Base-by-base conservation (phyloP, 768 basidiomycete genomes). In the Xerocomellus intermedius region DNA sequence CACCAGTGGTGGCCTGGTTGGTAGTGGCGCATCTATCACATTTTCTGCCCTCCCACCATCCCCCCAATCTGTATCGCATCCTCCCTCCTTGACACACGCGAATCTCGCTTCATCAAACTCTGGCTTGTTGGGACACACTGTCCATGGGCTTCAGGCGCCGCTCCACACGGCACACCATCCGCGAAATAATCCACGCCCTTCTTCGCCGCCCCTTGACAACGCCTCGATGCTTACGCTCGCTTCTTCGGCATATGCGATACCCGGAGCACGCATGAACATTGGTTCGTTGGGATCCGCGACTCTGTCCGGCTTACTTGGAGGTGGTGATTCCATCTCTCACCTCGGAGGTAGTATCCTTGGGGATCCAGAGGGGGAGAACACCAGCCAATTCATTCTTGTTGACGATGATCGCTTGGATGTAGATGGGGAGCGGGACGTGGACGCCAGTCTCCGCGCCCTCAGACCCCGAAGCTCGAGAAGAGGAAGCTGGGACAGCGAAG, bases 151-250 rank as follows among this genome's bases (percentile, higher is more conserved):
- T 17, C 91, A 94, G 66, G 91, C 92, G 9, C 96, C 95, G 0
- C 79, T 89, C 35, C 93, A 96, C 68, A 93, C 94, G 0, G 75
- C 82, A n/a, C 93, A 92, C 50, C 94, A 98, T 73, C 95, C 96
- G 10, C 84, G 94, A 43, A 92, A 97, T 71, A 99, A 99, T 66
- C 96, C 96, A 1, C 85, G 91, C 22, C 96, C 97, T 22, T 88
- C 89, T 16, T 91, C 91, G 7, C 89, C 92, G 21, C 95, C 96
- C 1, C 77, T 84, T 42, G 94, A 95, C 65, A 94, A 98, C 66
- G 96, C 96, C 2, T 94, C 91, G 2, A 76, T 95, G 51, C 78
- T 98, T 43, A 99, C 96, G 0, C 82, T 99, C 12, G 96, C 96
- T 13, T 94, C 92, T 24, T 95, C 93, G 4, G 94, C 91, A 4